Evolutionary conservation across 208 protist species (phyloP), one percentile per base, ranked within the genome.

Genomic region (Strigomonas oncopelti): DNA sequence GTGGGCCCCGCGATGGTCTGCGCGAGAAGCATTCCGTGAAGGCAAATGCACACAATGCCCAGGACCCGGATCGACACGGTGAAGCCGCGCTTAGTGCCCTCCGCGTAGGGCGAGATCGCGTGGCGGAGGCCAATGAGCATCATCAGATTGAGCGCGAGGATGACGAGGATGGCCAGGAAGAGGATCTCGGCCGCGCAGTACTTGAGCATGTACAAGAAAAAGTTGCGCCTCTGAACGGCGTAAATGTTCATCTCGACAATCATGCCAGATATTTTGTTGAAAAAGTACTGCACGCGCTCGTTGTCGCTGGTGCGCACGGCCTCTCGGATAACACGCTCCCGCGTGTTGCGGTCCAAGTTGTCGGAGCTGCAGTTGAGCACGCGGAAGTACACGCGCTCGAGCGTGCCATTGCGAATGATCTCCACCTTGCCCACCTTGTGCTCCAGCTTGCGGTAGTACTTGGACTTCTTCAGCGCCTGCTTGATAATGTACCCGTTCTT

Each of bases 311-410:
- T 80, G 62, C 84, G 77, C 29, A 80, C 78, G 0, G 79, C 77
- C 38, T 64, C 38, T 16, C 69, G 61, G 31, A 87, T 87, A 13
- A 90, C 31, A 7, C 62, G 22, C 3, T 77, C 45, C 20, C 69
- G 69, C 31, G 72, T 74, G 53, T 66, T 61, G 20, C 65, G 65
- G 42, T 61, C 53, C 51, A 90, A 48, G 63, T 87, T 85, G 67
- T 84, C 74, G 4, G 58, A 22, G 13, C 76, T 78, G 53, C 73
- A 61, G 55, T 57, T 74, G 38, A 85, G 76, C 14, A 85, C 51
- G 4, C 84, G 77, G 61, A 90, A 90, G 75, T 90, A 90, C n/a
- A 84, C 81, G n/a, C 74, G 71, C 74, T 87, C 84, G 27, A 90
- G 75, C 32, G 56, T 52, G 18, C 80, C 81, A 25, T 78, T 68